Evolutionary conservation across 2,329 filamentous ascomycete genomes (phyloP).

Genomic region (Proliferodiscus dingleyae): DNA sequence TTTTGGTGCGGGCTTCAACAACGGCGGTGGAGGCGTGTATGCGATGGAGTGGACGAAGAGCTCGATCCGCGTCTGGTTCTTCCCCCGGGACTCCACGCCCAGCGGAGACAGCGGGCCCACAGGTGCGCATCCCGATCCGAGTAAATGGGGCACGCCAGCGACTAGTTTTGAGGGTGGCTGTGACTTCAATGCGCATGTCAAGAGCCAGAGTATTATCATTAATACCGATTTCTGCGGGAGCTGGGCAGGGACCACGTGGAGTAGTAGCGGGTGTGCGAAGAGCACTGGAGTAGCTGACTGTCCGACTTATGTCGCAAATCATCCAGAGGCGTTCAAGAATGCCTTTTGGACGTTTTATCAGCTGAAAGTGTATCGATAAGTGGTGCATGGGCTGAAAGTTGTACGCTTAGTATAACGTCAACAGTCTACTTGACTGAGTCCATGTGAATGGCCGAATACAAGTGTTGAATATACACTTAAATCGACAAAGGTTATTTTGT

Average conservation of each 20-base stretch:
- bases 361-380: no score
- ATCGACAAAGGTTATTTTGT: no score
- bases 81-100: no score
- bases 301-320: conserved; percentile 63
- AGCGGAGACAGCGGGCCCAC: conserved; percentile 52
- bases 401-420: no score
- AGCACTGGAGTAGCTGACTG: conserved; percentile 54
- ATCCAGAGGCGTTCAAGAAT: conserved; percentile 63
- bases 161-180: conserved; percentile 60
- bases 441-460: no score
- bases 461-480: no score
- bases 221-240: conserved; percentile 81
- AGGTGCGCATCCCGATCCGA: conserved; percentile 55
- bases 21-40: conserved; percentile 58
- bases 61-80: conserved; percentile 63
- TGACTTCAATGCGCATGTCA: conserved; percentile 64
- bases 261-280: conserved; percentile 37
- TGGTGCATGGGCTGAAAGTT: no score
- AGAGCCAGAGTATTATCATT: conserved; percentile 68
- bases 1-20: conserved; percentile 63
- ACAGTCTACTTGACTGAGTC: no score
- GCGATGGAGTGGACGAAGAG: conserved; percentile 63
- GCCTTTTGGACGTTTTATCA: conserved; percentile 39
- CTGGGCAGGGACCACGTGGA: conserved; percentile 61
- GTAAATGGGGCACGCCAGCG: conserved; percentile 60